Base-by-base conservation (phyloP, 169 alveolate genomes). In the Cryptosporidium ubiquitum region DNA sequence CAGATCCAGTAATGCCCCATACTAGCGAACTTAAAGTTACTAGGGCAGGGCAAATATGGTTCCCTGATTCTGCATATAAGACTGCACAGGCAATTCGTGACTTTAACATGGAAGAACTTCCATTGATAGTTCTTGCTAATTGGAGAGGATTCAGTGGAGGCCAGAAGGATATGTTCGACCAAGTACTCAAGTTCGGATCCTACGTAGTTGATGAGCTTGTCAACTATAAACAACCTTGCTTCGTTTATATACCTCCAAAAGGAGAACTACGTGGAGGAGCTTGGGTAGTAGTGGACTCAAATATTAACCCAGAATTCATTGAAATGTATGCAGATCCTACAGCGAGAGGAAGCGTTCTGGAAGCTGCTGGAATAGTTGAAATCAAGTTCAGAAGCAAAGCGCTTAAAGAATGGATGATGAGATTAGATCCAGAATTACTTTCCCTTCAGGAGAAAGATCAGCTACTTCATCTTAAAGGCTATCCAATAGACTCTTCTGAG, bases 41-140 rank as follows among this genome's bases (percentile, higher is more conserved):
- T n/a, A 86, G 94, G 60, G 94, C 94, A 29, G 94, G 95, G 12
- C 94, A 86, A 84, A 73, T 91, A 68, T 55, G 93, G 95, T 94
- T 94, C 51, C 97, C 97, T 1, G 95, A 95, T 85, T 92, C 95
- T 66, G 96, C 97, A 14, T 95, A 86, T 91, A 95, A 95, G 92
- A 94, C 97, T 14, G 97, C 97, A 0, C 96, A 94, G 75, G 94
- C 97, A 20, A 91, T 95, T 42, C 85, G 91, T 35, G 97, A 95
- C 70, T 94, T 95, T 91, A 94, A 93, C 85, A 91, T 92, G 69
- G 96, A 95, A 91, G 94, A 93, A 47, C 73, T 94, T 69, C 96
- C 97, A 18, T 84, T 95, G 68, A 91, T 95, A 33, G 86, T 95
- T 69, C 89, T 95, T 40, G 95, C 96, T 29, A 95, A 95, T 70